Evolutionary conservation across 441 rosid species (phyloP), one percentile per base, ranked within the genome.

Genomic region (Pelargonium cotyledonis): DNA sequence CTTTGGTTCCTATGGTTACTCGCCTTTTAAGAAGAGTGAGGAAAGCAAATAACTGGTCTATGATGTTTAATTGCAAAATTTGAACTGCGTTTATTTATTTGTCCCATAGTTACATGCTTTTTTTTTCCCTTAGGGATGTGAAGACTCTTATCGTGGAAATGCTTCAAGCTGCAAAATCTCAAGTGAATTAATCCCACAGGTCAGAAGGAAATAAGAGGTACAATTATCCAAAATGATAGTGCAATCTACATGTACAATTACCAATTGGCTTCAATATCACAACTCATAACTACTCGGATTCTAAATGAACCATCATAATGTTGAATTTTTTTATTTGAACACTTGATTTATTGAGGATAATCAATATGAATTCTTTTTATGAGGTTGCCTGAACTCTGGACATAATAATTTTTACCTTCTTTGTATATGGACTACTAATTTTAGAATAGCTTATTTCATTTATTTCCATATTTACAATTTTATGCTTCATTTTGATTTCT

Each of bases 111-210:
- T 1, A 29, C 31, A 29, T 29, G 31, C 16, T 12, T 47, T 12
- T 47, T 3, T 47, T 47, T 47, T 71, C 75, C 75, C 26, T 19
- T 70, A 63, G 98, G 92, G 98, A 89, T 80, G 91, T 89, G 80
- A 93, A 90, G 83, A 89, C 89, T 68, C 78, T 90, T 19, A 73
- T 90, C 8, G 88, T 93, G 74, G 96, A 93, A 67, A 88, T 93
- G 98, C 97, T 90, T 71, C 88, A 85, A 81, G 88, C 91, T 71
- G 96, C 91, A 0, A 78, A 77, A 65, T 72, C 85, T 58, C 76
- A 78, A 66, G 71, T 65, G 76, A 78, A 55, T 63, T 87, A 80
- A 84, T 49, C 40, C 9, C 19, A 29, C 62, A 10, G 77, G 43
- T 58, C 29, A 67, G 64, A 69, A 66, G 49, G 38, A 66, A 65